A percentile compares a stretch with the other conserved stretches of the same genome.
Evolutionary conservation across 768 basidiomycete species (phyloP).

Genomic region (Pleurotus citrinopileatus): DNA sequence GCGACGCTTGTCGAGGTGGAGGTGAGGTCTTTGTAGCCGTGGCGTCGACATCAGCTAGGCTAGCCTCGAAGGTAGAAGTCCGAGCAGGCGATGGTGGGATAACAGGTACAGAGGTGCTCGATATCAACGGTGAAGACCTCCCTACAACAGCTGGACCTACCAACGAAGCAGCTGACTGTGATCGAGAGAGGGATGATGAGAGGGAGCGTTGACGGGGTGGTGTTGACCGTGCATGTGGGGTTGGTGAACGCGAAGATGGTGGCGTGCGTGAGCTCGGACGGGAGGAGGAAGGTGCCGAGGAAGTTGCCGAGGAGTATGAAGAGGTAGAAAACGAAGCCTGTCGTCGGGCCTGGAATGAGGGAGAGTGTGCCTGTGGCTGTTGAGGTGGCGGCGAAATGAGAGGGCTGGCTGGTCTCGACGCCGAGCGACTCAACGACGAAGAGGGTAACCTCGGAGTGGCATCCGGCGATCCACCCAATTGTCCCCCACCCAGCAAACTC

Average conservation of each 20-base stretch:
- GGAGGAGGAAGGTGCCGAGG: too few relatives aligned
- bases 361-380: not conserved
- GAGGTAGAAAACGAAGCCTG: too few relatives aligned
- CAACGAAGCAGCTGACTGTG: not conserved
- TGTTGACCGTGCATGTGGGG: not conserved
- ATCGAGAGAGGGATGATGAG: not conserved
- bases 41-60: too few relatives aligned
- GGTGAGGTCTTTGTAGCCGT: too few relatives aligned
- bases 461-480: not conserved
- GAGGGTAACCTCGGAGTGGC: not conserved
- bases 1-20: too few relatives aligned
- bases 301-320: too few relatives aligned
- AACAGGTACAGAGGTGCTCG: too few relatives aligned
- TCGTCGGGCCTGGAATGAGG: not conserved
- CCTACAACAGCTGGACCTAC: too few relatives aligned
- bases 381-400: not conserved
- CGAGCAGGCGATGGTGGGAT: too few relatives aligned
- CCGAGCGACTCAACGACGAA: not conserved
- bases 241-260: not conserved
- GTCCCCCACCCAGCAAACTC: too few relatives aligned
- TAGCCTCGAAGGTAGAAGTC: too few relatives aligned
- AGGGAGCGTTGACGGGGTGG: not conserved
- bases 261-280: not conserved
- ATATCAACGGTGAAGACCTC: too few relatives aligned
- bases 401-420: not conserved